A percentile compares a stretch with the other conserved stretches of the same genome.
phyloP scores from a whole-genome alignment of 2,329 filamentous ascomycete species.

The Botrytis squamosa region DNA sequence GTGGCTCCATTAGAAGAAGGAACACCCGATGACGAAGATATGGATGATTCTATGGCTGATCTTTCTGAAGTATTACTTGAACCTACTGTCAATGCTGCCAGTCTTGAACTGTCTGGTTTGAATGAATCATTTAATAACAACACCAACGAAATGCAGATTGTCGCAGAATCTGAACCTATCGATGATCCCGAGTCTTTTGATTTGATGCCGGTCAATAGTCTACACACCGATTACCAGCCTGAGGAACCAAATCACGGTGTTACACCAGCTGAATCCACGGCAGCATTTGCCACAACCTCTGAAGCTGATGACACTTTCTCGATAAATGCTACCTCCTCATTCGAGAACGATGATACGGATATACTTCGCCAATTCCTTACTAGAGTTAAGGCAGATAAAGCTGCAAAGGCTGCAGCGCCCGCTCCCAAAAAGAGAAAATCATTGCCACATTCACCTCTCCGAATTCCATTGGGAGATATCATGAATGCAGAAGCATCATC shows the following conservation, averaged over 20 bases:
- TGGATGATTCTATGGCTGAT: conserved; percentile 12
- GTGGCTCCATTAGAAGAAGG: conserved; percentile 3
- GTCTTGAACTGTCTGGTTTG: background rate
- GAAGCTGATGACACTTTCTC: conserved; percentile 24
- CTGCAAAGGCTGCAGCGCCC: conserved; percentile 35
- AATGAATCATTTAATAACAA: background rate
- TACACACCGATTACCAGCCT: background rate
- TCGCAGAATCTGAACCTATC: conserved; percentile 8
- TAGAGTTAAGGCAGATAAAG: conserved; percentile 41
- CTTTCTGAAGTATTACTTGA: conserved; percentile 14
- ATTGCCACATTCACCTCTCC: conserved; percentile 38
- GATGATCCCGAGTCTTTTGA: conserved; percentile 26
- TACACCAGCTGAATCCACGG: conserved; percentile 19
- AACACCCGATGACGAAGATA: conserved; percentile 4
- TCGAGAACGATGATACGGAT: conserved; percentile 39
- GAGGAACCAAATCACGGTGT: background rate
- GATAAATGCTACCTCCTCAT: conserved; percentile 14
- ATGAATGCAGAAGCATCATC: conserved; percentile 28
- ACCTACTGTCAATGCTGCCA: conserved; percentile 9
- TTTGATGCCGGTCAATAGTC: conserved; percentile 21
- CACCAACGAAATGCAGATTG: background rate
- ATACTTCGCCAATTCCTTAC: conserved; percentile 42
- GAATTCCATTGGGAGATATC: conserved; percentile 32
- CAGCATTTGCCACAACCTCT: conserved; percentile 23
- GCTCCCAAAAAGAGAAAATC: conserved; percentile 35